phyloP scores from a whole-genome alignment of 2,329 filamentous ascomycete species.

The Coniochaeta pulveracea region DNA sequence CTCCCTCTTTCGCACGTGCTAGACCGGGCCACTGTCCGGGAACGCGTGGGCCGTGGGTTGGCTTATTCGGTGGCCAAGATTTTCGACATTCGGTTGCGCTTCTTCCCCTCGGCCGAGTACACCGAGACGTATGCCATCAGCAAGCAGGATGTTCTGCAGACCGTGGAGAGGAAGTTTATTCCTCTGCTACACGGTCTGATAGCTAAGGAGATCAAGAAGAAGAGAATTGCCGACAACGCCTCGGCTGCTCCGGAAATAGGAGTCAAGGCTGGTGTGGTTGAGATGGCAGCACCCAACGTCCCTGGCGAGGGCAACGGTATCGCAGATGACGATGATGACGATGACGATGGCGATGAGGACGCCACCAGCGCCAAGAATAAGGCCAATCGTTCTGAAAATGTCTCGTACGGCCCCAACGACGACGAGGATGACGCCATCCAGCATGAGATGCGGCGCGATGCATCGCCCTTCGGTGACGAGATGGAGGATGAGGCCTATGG shows the following conservation, averaged over 20 bases:
- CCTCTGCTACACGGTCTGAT: slow-evolving; percentile 59
- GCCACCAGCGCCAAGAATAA: slow-evolving; percentile 63
- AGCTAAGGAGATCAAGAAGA: slow-evolving; percentile 76
- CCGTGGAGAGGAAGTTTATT: slow-evolving; percentile 74
- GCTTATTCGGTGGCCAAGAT: slow-evolving; percentile 65
- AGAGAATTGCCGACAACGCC: slow-evolving; percentile 54
- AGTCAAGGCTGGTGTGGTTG: slow-evolving; percentile 38
- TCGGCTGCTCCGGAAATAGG: slow-evolving; percentile 68
- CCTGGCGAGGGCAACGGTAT: slow-evolving; percentile 18
- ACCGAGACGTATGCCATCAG: slow-evolving; percentile 74
- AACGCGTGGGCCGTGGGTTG: slow-evolving; percentile 63
- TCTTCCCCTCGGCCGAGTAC: slow-evolving; percentile 82
- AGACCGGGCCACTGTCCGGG: slow-evolving; percentile 69
- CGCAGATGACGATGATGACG: slow-evolving; percentile 51
- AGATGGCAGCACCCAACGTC: slow-evolving; percentile 30
- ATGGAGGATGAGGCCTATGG: slow-evolving; percentile 41
- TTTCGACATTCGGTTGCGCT: slow-evolving; percentile 69
- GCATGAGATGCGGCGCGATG: slow-evolving; percentile 47
- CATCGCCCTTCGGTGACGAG: slow-evolving; percentile 42
- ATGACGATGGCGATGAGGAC: slow-evolving; percentile 69
- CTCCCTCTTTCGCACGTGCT: slow-evolving; percentile 76
- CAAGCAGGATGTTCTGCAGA: slow-evolving; percentile 62
- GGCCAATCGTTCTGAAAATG: slow-evolving; percentile 67
- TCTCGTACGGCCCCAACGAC: slow-evolving; percentile 86
- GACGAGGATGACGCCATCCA: slow-evolving; percentile 77